phyloP scores from a whole-genome alignment of 2,329 filamentous ascomycete species.

The Myriosclerotinia curreyana region DNA sequence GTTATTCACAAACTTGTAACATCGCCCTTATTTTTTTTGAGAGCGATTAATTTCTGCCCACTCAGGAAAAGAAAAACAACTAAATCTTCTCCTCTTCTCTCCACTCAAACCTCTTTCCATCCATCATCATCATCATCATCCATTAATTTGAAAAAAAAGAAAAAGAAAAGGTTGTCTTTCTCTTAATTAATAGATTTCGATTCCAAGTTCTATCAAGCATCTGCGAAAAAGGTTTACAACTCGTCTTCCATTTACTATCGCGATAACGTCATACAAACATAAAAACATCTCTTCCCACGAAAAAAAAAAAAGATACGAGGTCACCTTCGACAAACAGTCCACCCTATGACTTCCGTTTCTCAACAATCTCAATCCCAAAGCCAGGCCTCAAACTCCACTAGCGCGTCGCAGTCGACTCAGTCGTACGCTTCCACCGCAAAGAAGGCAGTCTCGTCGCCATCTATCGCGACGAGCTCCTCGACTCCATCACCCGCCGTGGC shows the following conservation, averaged over 20 bases:
- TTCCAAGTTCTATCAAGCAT: constrained; percentile 34
- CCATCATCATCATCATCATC: constrained; percentile 14
- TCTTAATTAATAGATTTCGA: constrained; percentile 6
- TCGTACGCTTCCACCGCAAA: constrained; percentile 68
- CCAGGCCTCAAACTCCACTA: constrained; percentile 55
- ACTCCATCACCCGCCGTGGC: constrained; percentile 53
- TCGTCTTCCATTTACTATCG: constrained; percentile 22
- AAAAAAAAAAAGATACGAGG: constrained; percentile 20
- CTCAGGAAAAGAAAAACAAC: constrained; percentile 26
- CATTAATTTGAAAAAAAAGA: constrained; percentile 17
- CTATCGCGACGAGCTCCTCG: constrained; percentile 58
- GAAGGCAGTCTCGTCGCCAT: constrained; percentile 59
- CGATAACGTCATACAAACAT: constrained; percentile 36
- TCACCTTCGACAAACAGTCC: constrained; percentile 29
- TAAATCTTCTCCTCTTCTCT: constrained; percentile 18
- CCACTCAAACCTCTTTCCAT: constrained; percentile 22
- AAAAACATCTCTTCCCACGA: constrained; percentile 14
- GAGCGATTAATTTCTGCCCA: constrained; percentile 40
- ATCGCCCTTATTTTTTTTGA: constrained; percentile 28
- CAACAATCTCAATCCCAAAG: constrained; percentile 37
- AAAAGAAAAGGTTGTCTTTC: constrained; percentile 10
- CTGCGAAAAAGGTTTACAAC: constrained; percentile 29
- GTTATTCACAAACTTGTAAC: background rate
- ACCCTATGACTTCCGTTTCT: constrained; percentile 41
- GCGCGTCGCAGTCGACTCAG: constrained; percentile 53